Percentiles rank a stretch among this genome's conserved stretches.
Conservation (phyloP, 345 rosid genomes). For the Citrus cavaleriei region DNA sequence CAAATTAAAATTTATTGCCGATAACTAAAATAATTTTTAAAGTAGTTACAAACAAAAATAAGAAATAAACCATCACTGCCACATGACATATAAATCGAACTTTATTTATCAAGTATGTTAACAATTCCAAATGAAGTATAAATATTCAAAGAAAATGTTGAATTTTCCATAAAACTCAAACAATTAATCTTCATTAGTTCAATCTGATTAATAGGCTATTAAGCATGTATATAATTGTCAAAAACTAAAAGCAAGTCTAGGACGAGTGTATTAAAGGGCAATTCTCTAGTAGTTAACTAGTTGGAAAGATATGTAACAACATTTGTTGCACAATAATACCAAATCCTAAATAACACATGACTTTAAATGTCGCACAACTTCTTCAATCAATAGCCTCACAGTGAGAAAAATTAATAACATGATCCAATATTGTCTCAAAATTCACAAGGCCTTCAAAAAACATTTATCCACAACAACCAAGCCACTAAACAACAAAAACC, state of each 20-base stretch:
- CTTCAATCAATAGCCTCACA: background rate
- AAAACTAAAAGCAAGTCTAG: too few species aligned
- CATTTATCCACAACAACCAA: background rate
- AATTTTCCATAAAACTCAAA: background rate
- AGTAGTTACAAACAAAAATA: too few species aligned
- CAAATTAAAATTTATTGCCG: too few species aligned
- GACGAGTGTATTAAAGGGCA: background rate
- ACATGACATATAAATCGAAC: background rate
- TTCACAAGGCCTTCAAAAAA: background rate
- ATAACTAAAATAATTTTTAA: too few species aligned
- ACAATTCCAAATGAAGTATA: too few species aligned
- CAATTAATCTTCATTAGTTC: too few species aligned
- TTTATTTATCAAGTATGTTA: background rate
- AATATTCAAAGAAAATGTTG: too few species aligned
- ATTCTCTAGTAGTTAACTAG: background rate
- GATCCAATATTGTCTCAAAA: background rate
- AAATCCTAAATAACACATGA: background rate
- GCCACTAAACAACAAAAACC: background rate
- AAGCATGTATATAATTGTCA: background rate
- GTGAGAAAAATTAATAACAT: background rate
- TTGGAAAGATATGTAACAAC: background rate
- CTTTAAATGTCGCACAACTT: background rate
- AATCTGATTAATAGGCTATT: background rate
- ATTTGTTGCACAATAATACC: background rate
- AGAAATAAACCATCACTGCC: too few species aligned